Conservation (phyloP, 345 rosid species). For the Linum lewisii region DNA sequence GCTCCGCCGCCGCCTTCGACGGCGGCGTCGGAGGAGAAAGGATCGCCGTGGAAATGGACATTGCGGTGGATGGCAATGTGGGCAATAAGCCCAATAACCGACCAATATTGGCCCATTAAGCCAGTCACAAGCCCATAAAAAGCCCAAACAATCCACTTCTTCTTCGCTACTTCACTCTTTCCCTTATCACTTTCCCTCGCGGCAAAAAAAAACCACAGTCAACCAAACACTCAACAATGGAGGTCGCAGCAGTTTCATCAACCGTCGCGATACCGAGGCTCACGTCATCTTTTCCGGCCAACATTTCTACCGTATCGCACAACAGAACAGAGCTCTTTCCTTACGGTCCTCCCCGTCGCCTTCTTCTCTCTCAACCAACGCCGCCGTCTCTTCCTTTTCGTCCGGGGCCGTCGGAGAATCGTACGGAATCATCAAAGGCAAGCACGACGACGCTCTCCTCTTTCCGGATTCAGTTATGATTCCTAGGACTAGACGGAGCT, state of each 20-base stretch:
- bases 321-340: conserved; percentile 14
- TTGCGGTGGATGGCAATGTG: conserved; percentile 2
- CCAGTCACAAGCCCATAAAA: not conserved
- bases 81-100: no score
- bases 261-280: conserved; percentile 37
- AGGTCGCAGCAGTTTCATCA: conserved; percentile 33
- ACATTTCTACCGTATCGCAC: conserved; percentile 22
- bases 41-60: conserved; percentile 53
- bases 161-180: not conserved
- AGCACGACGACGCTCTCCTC: conserved; percentile 28
- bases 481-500: conserved; percentile 55
- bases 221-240: conserved; percentile 25
- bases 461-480: conserved; percentile 36
- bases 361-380: conserved; percentile 41
- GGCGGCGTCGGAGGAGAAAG: conserved; percentile 33
- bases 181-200: not conserved
- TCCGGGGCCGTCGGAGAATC: conserved; percentile 34
- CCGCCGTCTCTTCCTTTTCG: conserved; percentile 32
- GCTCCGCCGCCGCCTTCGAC: conserved; percentile 10
- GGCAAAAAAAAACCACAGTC: not conserved
- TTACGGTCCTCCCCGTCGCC: conserved; percentile 20
- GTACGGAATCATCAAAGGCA: conserved; percentile 38
- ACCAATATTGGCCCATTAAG: no score
- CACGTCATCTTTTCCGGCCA: conserved; percentile 22
- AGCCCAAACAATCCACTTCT: not conserved